Conservation (phyloP, 2,329 filamentous ascomycete species). For the Alternaria rosae region DNA sequence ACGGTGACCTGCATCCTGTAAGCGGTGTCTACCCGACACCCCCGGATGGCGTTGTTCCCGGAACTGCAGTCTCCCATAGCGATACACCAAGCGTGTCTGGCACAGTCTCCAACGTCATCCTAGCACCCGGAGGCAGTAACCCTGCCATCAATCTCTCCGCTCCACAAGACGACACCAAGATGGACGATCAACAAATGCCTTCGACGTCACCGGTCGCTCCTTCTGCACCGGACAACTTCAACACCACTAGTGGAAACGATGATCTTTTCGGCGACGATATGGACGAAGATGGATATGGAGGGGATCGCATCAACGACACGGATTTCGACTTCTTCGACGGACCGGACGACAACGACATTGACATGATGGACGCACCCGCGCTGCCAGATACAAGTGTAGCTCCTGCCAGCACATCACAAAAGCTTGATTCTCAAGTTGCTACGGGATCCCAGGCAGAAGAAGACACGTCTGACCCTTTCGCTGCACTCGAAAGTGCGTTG, state of each 20-base stretch:
- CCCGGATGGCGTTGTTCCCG: slow-evolving; percentile 48
- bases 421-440: neutral
- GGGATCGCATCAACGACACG: slow-evolving; percentile 78
- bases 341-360: slow-evolving; percentile 53
- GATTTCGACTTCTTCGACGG: slow-evolving; percentile 88
- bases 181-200: slow-evolving; percentile 29
- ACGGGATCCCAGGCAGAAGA: slow-evolving; percentile 25
- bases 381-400: slow-evolving; percentile 24
- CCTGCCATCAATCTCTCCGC: slow-evolving; percentile 44
- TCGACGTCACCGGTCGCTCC: slow-evolving; percentile 35
- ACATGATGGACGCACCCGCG: slow-evolving; percentile 41
- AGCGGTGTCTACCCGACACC: slow-evolving; percentile 53
- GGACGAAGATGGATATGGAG: slow-evolving; percentile 74
- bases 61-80: slow-evolving; percentile 33
- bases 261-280: slow-evolving; percentile 73
- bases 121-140: slow-evolving; percentile 39
- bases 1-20: slow-evolving; percentile 48
- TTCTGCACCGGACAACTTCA: slow-evolving; percentile 30
- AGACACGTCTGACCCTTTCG: slow-evolving; percentile 36
- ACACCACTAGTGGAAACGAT: slow-evolving; percentile 49
- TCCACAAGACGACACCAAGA: slow-evolving; percentile 30
- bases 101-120: slow-evolving; percentile 33
- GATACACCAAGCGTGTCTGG: slow-evolving; percentile 42
- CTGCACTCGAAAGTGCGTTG: slow-evolving; percentile 41
- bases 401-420: neutral